Percentiles rank a stretch among this genome's conserved stretches.
phyloP scores from a whole-genome alignment of 139 green algal species.

The Ulvella scutata region DNA sequence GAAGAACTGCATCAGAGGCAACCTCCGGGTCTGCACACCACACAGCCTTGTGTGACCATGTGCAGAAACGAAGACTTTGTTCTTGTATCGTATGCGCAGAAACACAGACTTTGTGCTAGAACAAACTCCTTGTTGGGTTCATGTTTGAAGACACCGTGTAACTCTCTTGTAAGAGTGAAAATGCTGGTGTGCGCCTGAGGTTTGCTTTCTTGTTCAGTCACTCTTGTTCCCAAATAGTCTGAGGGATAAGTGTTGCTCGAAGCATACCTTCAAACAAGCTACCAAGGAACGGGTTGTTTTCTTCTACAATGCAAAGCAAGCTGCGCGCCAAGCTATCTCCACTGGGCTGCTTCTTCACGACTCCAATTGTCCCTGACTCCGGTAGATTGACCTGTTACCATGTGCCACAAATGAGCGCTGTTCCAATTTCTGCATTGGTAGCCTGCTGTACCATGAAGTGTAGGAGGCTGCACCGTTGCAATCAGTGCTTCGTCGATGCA shows the following conservation, averaged over 20 bases:
- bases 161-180: too few species aligned
- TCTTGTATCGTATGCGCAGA: background rate
- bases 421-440: background rate
- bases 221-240: too few species aligned
- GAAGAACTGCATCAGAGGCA: background rate
- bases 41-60: background rate
- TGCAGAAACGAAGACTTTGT: background rate
- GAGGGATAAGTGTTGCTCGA: background rate
- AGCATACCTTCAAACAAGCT: background rate
- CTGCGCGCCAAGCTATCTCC: background rate
- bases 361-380: background rate
- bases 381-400: background rate
- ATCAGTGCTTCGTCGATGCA: background rate
- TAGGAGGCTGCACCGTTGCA: background rate
- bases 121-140: too few species aligned
- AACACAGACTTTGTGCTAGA: too few species aligned
- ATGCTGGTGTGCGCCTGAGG: too few species aligned
- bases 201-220: too few species aligned
- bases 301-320: background rate
- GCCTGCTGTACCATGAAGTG: background rate
- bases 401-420: too few species aligned
- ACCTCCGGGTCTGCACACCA: background rate
- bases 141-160: too few species aligned
- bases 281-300: background rate
- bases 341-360: background rate